Conservation (phyloP, 2,329 filamentous ascomycete genomes). For the Aschersonia sp. region DNA sequence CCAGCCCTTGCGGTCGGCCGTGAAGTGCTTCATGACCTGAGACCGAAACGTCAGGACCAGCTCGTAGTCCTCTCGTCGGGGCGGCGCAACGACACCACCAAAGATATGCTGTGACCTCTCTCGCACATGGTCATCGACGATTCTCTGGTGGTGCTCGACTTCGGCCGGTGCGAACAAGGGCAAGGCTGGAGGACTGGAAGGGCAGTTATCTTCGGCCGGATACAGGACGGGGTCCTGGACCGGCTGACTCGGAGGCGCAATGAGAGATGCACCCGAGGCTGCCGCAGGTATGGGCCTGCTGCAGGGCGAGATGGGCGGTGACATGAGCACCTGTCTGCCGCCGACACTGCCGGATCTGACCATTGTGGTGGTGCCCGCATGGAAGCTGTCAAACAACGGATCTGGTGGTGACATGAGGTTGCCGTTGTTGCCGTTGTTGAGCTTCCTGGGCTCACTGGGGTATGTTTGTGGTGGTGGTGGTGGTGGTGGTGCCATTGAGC, state of each 20-base stretch:
- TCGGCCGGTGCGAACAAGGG: slow-evolving; percentile 34
- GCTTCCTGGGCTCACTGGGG: slow-evolving; percentile 13
- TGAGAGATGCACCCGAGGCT: slow-evolving; percentile 11
- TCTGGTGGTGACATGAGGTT: slow-evolving; percentile 51
- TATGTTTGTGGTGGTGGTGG: slow-evolving; percentile 13
- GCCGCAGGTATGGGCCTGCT: slow-evolving; percentile 22
- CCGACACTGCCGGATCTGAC: slow-evolving; percentile 6
- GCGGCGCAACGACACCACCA: slow-evolving; percentile 24
- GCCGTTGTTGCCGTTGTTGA: slow-evolving; percentile 37
- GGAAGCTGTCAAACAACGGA: slow-evolving; percentile 38
- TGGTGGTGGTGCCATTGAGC: slow-evolving; percentile 16
- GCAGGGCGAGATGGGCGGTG: slow-evolving; percentile 41
- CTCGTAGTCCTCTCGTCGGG: slow-evolving; percentile 37
- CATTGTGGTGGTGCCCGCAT: slow-evolving; percentile 9
- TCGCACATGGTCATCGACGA: slow-evolving; percentile 36
- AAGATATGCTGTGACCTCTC: slow-evolving; percentile 29
- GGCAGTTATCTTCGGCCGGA: slow-evolving; percentile 27
- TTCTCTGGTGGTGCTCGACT: slow-evolving; percentile 20
- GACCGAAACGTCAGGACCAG: slow-evolving; percentile 37
- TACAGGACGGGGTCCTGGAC: slow-evolving; percentile 45
- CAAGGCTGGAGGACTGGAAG: slow-evolving; percentile 25
- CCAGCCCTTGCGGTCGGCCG: slow-evolving; percentile 30
- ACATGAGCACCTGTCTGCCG: slow-evolving; percentile 29
- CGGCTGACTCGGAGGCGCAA: slow-evolving; percentile 13
- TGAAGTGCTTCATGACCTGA: slow-evolving; percentile 32